Base-by-base conservation (phyloP, 306 rosid species). In the Quercus suber region DNA sequence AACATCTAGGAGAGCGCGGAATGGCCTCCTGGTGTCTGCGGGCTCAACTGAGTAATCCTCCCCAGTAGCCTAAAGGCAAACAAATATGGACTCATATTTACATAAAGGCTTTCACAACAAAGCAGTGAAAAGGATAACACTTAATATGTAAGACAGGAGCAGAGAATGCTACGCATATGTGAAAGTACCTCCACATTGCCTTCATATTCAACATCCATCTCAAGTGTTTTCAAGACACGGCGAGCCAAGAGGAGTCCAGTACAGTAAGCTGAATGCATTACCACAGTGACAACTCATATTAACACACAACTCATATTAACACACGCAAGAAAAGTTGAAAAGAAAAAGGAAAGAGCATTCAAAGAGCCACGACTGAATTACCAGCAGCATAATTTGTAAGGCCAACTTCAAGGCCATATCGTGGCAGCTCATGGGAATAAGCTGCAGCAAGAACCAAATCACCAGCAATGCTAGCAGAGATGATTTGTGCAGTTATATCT, bases 1-100 rank as follows among this genome's bases (percentile, higher is more conserved):
- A 80, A 92, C 97, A 80, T 94, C 99, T 58, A 94, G 97, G 4
- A 94, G 95, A 27, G 99, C 99, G 31, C 97, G 97, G 92, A 92
- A 94, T 18, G 99, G 99, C 83, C 99, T 91, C 84, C 99, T 87
- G 80, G 76, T 84, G 0, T 92, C 99, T 57, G 95, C 89, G 59
- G 99, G 97, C 68, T 94, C 99, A 20, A 94, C 97, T 0, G 97
- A 94, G 77, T 20, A 94, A 74, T 94, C 99, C 86, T 94, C 99
- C 5, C 98, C 99, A 9, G 92, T 79, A 27, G 97, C 97, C 97
- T 94, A 49, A 10, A 49, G 15, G 53, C 17, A 55, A 2, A 41
- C 45, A 6, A 55, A 69, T 7, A 74, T 19, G 10, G 4, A 15
- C 12, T 4, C 0, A 3, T 6, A 45, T n/a, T 76, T 17, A 43